These are phyloP conservation scores for Volvox carteri DNA, from an alignment of 163 green algal genomes.

Conservation along the genomic window DNA sequence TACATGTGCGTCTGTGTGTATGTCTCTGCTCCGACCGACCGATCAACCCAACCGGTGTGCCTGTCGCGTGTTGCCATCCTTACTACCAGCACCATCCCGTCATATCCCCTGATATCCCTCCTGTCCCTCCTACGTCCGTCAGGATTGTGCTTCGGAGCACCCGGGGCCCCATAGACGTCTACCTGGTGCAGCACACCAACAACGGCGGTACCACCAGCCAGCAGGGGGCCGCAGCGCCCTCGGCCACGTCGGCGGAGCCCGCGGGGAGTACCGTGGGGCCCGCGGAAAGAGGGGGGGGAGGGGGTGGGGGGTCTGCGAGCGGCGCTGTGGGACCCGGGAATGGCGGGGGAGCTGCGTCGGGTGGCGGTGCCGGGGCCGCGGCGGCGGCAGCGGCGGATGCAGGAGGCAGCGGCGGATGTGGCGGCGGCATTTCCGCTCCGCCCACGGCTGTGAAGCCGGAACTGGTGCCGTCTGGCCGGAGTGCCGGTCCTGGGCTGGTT, in stretches of 20 bases:
- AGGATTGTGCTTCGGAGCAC: slow-evolving; percentile 74
- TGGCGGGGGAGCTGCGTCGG: neutral
- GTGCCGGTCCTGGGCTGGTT: too few relatives aligned
- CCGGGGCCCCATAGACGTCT: slow-evolving; percentile 75
- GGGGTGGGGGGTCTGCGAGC: slow-evolving; percentile 10
- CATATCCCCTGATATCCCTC: neutral
- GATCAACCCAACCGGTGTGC: too few relatives aligned
- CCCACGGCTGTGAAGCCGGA: slow-evolving; percentile 26
- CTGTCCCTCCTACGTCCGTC: too few relatives aligned
- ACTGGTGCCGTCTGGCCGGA: neutral
- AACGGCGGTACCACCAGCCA: slow-evolving; percentile 42
- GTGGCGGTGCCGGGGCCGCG: neutral
- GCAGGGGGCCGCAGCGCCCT: slow-evolving; percentile 27
- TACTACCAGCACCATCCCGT: neutral
- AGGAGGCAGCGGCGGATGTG: neutral
- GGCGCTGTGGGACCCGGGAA: slow-evolving; percentile 36
- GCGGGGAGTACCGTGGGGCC: slow-evolving; percentile 46
- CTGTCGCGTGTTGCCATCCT: too few relatives aligned
- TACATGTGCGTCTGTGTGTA: neutral
- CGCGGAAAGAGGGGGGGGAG: neutral
- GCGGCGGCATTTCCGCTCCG: slow-evolving; percentile 12
- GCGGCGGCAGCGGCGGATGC: neutral
- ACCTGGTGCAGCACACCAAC: slow-evolving; percentile 74
- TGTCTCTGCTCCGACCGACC: too few relatives aligned
- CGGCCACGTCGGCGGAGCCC: slow-evolving; percentile 31